These are phyloP conservation scores for Fraxinus ornus DNA, from an alignment of 305 asterid species.

Conservation along the genomic window DNA sequence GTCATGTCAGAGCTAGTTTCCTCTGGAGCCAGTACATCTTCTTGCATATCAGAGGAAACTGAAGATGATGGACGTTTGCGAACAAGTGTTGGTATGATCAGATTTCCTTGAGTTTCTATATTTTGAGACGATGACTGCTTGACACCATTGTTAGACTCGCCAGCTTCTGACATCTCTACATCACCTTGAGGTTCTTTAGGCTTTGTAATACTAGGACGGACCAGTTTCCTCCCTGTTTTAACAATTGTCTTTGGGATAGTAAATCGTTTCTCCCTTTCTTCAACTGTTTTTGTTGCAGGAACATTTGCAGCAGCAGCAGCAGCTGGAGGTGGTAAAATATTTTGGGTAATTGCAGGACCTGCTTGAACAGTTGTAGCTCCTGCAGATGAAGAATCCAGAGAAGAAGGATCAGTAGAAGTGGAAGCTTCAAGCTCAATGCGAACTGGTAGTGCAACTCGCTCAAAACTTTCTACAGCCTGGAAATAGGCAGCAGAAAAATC, in stretches of 20 bases:
- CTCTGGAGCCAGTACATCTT: conserved; percentile 45
- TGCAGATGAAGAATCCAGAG: conserved; percentile 40
- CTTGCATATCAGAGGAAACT: conserved; percentile 47
- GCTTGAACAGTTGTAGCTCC: conserved; percentile 42
- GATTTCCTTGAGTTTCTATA: conserved; percentile 48
- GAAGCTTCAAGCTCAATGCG: conserved; percentile 40
- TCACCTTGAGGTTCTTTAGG: conserved; percentile 80
- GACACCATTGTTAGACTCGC: conserved; percentile 39
- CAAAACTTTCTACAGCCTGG: conserved; percentile 69
- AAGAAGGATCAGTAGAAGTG: conserved; percentile 35
- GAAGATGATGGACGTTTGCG: conserved; percentile 68
- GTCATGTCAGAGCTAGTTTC: conserved; percentile 56
- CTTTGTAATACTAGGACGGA: conserved; percentile 78
- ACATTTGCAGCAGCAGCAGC: conserved; percentile 29
- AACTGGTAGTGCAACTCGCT: conserved; percentile 50
- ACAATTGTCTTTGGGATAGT: conserved; percentile 38
- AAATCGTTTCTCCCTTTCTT: conserved; percentile 57
- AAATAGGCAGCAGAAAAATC: conserved; percentile 64
- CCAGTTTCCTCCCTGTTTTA: conserved; percentile 72
- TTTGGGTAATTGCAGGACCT: conserved; percentile 29
- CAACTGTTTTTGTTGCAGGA: conserved; percentile 42
- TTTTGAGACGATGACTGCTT: conserved; percentile 39
- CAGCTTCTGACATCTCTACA: conserved; percentile 72
- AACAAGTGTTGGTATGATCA: conserved; percentile 28
- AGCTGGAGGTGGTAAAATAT: conserved; percentile 26